A percentile compares a stretch with the other conserved stretches of the same genome.
phyloP scores from a whole-genome alignment of 2,329 filamentous ascomycete species.

The Neofusicoccum kwambonambiense region DNA sequence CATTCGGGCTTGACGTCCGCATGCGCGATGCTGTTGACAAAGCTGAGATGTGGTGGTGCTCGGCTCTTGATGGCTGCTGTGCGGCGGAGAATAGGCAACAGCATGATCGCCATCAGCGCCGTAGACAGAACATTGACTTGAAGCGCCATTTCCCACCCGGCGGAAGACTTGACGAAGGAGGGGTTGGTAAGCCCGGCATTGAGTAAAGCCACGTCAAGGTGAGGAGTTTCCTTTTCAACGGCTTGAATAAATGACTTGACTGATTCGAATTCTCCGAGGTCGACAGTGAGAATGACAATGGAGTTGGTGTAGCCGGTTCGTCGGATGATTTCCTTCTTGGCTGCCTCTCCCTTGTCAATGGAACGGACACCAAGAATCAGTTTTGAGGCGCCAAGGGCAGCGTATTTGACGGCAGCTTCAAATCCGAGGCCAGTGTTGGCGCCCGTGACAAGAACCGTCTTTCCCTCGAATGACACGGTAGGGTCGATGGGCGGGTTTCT shows the following conservation, averaged over 20 bases:
- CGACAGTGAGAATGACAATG: slow-evolving; percentile 48
- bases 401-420: slow-evolving; percentile 46
- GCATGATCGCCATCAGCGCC: slow-evolving; percentile 32
- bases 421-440: slow-evolving; percentile 49
- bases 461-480: slow-evolving; percentile 27
- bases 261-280: slow-evolving; percentile 41
- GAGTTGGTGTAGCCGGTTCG: slow-evolving; percentile 32
- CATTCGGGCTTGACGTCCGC: slow-evolving; percentile 26
- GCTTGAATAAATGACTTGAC: slow-evolving; percentile 34
- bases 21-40: slow-evolving; percentile 21
- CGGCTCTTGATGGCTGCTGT: slow-evolving; percentile 24
- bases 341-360: slow-evolving; percentile 35
- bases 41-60: slow-evolving; percentile 21
- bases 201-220: slow-evolving; percentile 37
- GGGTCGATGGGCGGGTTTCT: slow-evolving; percentile 21
- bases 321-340: slow-evolving; percentile 43
- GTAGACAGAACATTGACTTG: slow-evolving; percentile 43
- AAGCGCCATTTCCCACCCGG: slow-evolving; percentile 34
- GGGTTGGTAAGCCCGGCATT: slow-evolving; percentile 39
- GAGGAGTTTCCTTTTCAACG: slow-evolving; percentile 25
- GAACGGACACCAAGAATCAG: slow-evolving; percentile 48
- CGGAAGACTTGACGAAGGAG: slow-evolving; percentile 23
- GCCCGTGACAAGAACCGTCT: slow-evolving; percentile 49
- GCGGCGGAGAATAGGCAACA: slow-evolving; percentile 28
- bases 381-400: slow-evolving; percentile 38